phyloP scores from a whole-genome alignment of 1,284 basidiomycete species.

The Leccinum glutinopallens region DNA sequence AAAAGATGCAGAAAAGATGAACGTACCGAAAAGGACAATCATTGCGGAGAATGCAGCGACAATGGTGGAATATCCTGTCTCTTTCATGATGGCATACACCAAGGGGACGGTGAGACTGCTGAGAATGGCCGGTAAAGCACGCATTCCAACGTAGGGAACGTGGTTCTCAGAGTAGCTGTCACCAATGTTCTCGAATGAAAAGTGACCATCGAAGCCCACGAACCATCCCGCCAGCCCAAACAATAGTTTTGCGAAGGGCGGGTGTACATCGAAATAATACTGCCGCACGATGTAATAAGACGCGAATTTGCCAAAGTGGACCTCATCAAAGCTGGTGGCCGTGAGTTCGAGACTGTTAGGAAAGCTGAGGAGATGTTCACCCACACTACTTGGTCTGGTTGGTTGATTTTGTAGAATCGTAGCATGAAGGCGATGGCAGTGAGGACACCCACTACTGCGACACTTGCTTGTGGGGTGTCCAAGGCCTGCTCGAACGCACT shows the following conservation, averaged over 20 bases:
- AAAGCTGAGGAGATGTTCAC: conserved; percentile 35
- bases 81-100: conserved; percentile 96
- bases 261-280: conserved; percentile 99
- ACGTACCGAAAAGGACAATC: conserved; percentile 85
- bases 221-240: conserved; percentile 95
- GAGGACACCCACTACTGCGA: conserved; percentile 58
- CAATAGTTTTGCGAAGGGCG: conserved; percentile 92
- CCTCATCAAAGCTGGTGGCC: conserved; percentile 84
- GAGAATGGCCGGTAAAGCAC: conserved; percentile 88
- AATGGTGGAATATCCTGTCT: conserved; percentile 91
- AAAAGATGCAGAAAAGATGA: background rate
- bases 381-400: conserved; percentile 93
- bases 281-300: conserved; percentile 87
- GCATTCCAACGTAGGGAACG: conserved; percentile 94
- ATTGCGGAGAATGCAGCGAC: conserved; percentile 87
- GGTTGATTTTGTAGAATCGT: conserved; percentile 92
- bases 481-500: conserved; percentile 61
- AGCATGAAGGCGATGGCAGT: conserved; percentile 78
- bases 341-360: conserved; percentile 4
- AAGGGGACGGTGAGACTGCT: conserved; percentile 89
- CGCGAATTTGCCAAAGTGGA: conserved; percentile 96
- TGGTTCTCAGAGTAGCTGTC: conserved; percentile 87
- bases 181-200: conserved; percentile 94
- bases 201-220: conserved; percentile 93
- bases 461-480: conserved; percentile 61